These are phyloP conservation scores for Balansia obtecta DNA, from an alignment of 2,329 filamentous ascomycete species.

Conservation along the genomic window DNA sequence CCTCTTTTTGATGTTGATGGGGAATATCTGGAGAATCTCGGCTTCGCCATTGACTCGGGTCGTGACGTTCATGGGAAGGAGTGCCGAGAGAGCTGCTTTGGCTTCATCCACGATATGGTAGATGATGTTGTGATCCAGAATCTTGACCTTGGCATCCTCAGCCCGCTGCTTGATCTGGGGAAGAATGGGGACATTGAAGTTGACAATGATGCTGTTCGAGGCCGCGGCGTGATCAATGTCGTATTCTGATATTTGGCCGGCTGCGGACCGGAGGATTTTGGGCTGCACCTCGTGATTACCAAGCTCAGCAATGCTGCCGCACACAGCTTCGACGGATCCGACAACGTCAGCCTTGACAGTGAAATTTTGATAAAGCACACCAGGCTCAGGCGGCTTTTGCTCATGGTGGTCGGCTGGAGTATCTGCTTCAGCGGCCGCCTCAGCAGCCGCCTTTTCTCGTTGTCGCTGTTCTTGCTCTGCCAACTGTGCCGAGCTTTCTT, in stretches of 20 bases:
- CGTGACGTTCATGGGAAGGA: constrained; percentile 53
- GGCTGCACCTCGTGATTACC: constrained; percentile 77
- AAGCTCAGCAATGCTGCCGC: constrained; percentile 61
- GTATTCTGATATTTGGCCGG: constrained; percentile 70
- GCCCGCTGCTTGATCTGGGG: constrained; percentile 58
- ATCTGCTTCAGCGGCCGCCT: constrained; percentile 23
- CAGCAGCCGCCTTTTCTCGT: constrained; percentile 37
- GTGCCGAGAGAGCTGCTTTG: constrained; percentile 52
- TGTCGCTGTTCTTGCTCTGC: constrained; percentile 56
- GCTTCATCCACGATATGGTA: constrained; percentile 69
- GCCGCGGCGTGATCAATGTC: constrained; percentile 80
- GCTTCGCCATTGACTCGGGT: constrained; percentile 75
- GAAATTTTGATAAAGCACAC: constrained; percentile 55
- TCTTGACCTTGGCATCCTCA: constrained; percentile 55
- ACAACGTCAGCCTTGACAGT: constrained; percentile 87
- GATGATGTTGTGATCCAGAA: constrained; percentile 80
- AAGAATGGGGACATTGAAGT: constrained; percentile 69
- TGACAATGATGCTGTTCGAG: constrained; percentile 65
- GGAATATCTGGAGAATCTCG: constrained; percentile 71
- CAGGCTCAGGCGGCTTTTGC: constrained; percentile 23
- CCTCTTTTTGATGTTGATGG: constrained; percentile 66
- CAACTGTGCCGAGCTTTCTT: constrained; percentile 68
- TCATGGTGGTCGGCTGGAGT: constrained; percentile 22
- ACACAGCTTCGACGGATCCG: constrained; percentile 85
- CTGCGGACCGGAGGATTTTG: constrained; percentile 61